phyloP scores from a whole-genome alignment of 1,284 basidiomycete species.

The Sporisorium iseilematis-ciliati region DNA sequence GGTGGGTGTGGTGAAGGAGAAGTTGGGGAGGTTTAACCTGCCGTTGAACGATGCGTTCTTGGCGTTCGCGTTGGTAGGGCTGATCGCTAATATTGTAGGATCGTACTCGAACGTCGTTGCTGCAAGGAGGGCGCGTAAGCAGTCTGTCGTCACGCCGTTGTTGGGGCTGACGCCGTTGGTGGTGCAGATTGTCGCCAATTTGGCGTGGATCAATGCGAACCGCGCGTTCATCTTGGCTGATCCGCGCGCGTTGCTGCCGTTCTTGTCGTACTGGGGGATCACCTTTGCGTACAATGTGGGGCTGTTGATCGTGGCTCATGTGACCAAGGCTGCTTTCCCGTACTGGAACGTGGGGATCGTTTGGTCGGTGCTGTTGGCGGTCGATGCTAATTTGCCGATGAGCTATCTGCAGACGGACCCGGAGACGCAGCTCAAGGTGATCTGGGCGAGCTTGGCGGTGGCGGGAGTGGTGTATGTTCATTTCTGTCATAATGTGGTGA shows the following conservation, averaged over 20 bases:
- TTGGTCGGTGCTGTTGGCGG: slow-evolving; percentile 80
- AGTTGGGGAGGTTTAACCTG: slow-evolving; percentile 75
- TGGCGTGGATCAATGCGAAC: slow-evolving; percentile 79
- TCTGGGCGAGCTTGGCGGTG: slow-evolving; percentile 78
- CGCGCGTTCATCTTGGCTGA: slow-evolving; percentile 53
- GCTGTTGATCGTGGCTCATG: slow-evolving; percentile 91
- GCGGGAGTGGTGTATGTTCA: slow-evolving; percentile 81
- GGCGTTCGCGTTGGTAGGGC: slow-evolving; percentile 80
- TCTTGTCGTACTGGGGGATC: slow-evolving; percentile 88
- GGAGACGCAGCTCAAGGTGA: slow-evolving; percentile 76
- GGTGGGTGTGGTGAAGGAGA: slow-evolving; percentile 64
- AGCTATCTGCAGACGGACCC: slow-evolving; percentile 79
- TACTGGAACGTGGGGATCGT: slow-evolving; percentile 88
- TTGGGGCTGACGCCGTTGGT: slow-evolving; percentile 84
- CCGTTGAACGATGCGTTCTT: slow-evolving; percentile 90
- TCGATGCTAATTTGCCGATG: slow-evolving; percentile 75
- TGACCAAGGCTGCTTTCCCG: slow-evolving; percentile 86
- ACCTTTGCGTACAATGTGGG: slow-evolving; percentile 83
- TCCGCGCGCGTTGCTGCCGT: slow-evolving; percentile 79
- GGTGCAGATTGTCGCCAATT: slow-evolving; percentile 78
- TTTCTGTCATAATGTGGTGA: slow-evolving; percentile 73
- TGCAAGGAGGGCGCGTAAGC: slow-evolving; percentile 37
- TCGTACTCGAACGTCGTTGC: slow-evolving; percentile 69
- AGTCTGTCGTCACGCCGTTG: slow-evolving; percentile 75
- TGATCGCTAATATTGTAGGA: slow-evolving; percentile 84